Evolutionary conservation across 768 basidiomycete species (phyloP).

Genomic region (Zangia roseola): DNA sequence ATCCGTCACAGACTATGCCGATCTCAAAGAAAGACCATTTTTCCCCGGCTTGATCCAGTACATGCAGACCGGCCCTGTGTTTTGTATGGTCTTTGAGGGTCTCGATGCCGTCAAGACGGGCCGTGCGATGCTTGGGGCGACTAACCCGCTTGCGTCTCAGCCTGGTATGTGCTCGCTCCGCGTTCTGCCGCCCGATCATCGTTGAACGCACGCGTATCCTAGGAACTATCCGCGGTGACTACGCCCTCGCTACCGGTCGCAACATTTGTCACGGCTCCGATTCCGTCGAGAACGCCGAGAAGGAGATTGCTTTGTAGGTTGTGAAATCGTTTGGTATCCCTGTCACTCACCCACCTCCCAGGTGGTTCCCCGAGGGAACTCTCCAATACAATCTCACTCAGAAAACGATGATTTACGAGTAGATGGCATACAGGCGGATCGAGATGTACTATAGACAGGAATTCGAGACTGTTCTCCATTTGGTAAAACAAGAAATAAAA

Average conservation of each 20-base stretch:
- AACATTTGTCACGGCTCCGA: conserved; percentile 95
- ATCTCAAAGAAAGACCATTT: conserved; percentile 92
- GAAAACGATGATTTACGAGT: conserved; percentile 81
- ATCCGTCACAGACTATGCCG: conserved; percentile 75
- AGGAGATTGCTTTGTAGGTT: conserved; percentile 89
- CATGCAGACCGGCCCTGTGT: conserved; percentile 95
- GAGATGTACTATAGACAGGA: conserved; percentile 20
- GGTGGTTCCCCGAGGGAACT: conserved; percentile 91
- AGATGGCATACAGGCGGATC: conserved; percentile 25
- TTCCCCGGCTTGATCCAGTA: conserved; percentile 96
- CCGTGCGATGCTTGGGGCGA: conserved; percentile 92
- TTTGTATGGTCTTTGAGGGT: conserved; percentile 95
- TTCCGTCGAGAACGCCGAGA: conserved; percentile 84
- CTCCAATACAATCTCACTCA: conserved; percentile 66
- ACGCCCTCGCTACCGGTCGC: conserved; percentile 88
- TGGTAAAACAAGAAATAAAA: not conserved
- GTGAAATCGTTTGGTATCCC: not conserved
- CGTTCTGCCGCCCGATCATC: not conserved
- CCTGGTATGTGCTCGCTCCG: conserved; percentile 55
- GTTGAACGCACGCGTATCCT: conserved; percentile 2
- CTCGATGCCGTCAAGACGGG: conserved; percentile 94
- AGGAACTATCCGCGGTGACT: conserved; percentile 97
- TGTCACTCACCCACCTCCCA: conserved; percentile 29
- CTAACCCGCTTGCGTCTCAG: conserved; percentile 90
- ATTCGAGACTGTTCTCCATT: not conserved